phyloP scores from a whole-genome alignment of 257 asterid genomes.

The Osmanthus fragrans region DNA sequence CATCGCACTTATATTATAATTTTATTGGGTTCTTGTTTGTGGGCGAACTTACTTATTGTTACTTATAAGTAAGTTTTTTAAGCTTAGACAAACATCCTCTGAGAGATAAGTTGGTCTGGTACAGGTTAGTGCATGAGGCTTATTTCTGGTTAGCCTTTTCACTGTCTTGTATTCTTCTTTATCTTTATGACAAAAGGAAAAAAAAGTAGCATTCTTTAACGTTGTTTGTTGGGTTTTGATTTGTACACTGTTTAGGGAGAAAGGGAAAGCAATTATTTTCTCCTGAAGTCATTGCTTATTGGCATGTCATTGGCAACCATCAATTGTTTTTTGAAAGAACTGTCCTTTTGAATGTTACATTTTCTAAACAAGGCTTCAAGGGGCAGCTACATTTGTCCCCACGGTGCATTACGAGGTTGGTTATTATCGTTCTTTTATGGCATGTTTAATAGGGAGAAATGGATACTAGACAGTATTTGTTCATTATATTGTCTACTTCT shows the following conservation, averaged over 20 bases:
- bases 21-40: conserved; percentile 37
- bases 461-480: background rate
- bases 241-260: conserved; percentile 54
- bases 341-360: conserved; percentile 19
- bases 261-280: conserved; percentile 59
- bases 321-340: conserved; percentile 24
- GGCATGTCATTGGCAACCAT: conserved; percentile 21
- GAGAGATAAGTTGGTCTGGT: background rate
- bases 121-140: conserved; percentile 24
- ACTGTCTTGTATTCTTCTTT: conserved; percentile 27
- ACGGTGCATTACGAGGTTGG: conserved; percentile 2
- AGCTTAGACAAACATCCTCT: background rate
- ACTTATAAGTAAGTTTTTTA: background rate
- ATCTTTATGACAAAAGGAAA: conserved; percentile 26
- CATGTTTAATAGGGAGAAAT: background rate
- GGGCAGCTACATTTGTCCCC: conserved; percentile 24
- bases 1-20: conserved; percentile 45
- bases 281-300: conserved; percentile 34
- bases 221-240: conserved; percentile 38
- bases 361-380: conserved; percentile 29
- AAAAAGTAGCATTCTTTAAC: conserved; percentile 20
- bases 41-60: background rate
- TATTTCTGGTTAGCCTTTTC: conserved; percentile 23
- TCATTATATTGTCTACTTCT: background rate
- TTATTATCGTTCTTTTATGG: conserved; percentile 17